Conservation (phyloP, 2,329 filamentous ascomycete genomes). For the Westerdykella ornata region DNA sequence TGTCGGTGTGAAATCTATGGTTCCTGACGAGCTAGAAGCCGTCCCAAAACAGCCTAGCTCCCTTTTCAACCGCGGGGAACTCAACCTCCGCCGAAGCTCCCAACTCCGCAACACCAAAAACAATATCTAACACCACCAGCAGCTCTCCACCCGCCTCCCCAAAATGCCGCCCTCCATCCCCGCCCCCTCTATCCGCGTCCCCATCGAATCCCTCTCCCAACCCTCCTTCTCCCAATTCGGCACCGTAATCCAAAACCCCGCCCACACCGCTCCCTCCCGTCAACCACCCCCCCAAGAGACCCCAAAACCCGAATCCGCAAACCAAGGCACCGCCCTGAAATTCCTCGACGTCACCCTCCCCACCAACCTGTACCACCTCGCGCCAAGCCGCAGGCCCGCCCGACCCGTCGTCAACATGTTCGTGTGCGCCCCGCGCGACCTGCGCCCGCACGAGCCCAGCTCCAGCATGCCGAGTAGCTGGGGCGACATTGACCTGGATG, state of each 20-base stretch:
- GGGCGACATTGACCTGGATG: conserved; percentile 31
- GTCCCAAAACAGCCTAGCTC: no score
- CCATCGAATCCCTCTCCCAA: conserved; percentile 60
- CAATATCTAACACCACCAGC: neutral
- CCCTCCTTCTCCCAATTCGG: conserved; percentile 72
- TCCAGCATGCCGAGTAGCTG: conserved; percentile 31
- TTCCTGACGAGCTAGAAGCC: neutral
- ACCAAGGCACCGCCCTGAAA: conserved; percentile 85
- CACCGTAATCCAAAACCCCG: conserved; percentile 70
- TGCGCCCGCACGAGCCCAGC: conserved; percentile 40
- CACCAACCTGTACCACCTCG: conserved; percentile 61
- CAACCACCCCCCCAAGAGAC: neutral
- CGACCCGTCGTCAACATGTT: conserved; percentile 79
- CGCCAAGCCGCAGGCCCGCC: conserved; percentile 53
- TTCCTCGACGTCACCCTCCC: conserved; percentile 74
- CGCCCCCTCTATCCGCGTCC: conserved; percentile 43
- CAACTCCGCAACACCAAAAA: neutral
- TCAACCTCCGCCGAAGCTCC: neutral
- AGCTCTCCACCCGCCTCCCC: conserved; percentile 1
- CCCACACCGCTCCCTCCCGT: conserved; percentile 39
- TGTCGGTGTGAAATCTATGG: neutral
- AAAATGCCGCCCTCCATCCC: conserved; percentile 38
- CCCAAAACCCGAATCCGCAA: conserved; percentile 53
- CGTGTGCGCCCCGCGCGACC: conserved; percentile 63
- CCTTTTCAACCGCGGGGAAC: neutral